phyloP scores from a whole-genome alignment of 352 stramenopile species.

The Globisporangium polare region DNA sequence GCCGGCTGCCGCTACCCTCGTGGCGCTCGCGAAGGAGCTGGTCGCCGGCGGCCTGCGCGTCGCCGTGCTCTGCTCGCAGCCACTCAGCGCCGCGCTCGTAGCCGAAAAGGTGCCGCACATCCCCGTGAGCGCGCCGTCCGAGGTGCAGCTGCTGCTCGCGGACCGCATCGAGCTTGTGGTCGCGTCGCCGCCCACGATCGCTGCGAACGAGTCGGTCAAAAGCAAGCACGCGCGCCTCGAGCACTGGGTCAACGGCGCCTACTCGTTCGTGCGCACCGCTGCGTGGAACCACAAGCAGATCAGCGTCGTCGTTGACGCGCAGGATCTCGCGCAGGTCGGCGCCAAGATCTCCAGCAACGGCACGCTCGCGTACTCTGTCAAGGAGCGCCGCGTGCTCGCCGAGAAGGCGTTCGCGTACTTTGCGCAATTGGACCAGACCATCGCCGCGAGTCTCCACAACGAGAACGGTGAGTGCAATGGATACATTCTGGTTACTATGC shows the following conservation, averaged over 20 bases:
- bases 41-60: constrained; percentile 55
- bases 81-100: constrained; percentile 53
- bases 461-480: constrained; percentile 30
- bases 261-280: constrained; percentile 76
- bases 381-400: constrained; percentile 62
- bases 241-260: constrained; percentile 68
- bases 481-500: too few relatives aligned
- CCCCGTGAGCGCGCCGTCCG: constrained; percentile 47
- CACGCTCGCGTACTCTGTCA: constrained; percentile 59
- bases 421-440: constrained; percentile 63
- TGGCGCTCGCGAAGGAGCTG: constrained; percentile 47
- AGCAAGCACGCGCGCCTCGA: constrained; percentile 41
- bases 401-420: constrained; percentile 82
- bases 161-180: constrained; percentile 72
- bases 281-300: constrained; percentile 89
- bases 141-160: constrained; percentile 66
- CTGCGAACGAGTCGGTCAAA: constrained; percentile 31
- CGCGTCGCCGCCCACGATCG: constrained; percentile 39
- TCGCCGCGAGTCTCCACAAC: constrained; percentile 43
- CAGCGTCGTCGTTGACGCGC: constrained; percentile 68
- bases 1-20: constrained; percentile 29
- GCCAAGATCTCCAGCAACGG: constrained; percentile 63
- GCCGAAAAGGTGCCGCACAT: constrained; percentile 74
- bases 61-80: constrained; percentile 51
- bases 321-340: constrained; percentile 44